Percentiles rank a stretch among this genome's conserved stretches.
Evolutionary conservation across 805 yeast species (phyloP).

Genomic region (Blastobotrys muscicola): DNA sequence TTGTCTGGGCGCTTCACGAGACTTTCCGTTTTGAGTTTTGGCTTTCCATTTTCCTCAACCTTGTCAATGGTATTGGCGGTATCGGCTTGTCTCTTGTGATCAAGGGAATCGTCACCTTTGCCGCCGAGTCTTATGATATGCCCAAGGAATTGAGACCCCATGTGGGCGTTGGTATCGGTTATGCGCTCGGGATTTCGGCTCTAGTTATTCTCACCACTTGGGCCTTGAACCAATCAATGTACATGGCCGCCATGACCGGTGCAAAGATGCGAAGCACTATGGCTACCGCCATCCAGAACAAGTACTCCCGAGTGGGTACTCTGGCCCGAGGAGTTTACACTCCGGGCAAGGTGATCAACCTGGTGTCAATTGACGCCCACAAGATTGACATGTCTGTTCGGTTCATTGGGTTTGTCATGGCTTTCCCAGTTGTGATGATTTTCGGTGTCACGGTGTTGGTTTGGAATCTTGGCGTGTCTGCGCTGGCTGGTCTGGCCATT

Average conservation of each 20-base stretch:
- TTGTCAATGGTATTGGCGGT: constrained; percentile 23
- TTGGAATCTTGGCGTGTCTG: constrained; percentile 60
- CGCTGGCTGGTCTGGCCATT: constrained; percentile 62
- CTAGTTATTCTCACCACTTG: constrained; percentile 44
- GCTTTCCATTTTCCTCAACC: constrained; percentile 22
- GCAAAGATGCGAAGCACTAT: constrained; percentile 61
- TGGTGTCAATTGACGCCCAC: constrained; percentile 74
- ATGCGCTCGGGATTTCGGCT: constrained; percentile 56
- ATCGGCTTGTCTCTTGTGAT: constrained; percentile 54
- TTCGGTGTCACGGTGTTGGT: constrained; percentile 57
- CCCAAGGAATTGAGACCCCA: constrained; percentile 6
- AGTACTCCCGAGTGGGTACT: constrained; percentile 53
- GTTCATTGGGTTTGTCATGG: constrained; percentile 53
- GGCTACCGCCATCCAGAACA: constrained; percentile 60
- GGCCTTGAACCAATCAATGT: constrained; percentile 53
- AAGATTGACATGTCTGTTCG: constrained; percentile 71
- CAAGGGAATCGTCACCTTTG: constrained; percentile 54
- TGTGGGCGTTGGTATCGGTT: constrained; percentile 58
- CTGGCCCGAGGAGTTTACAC: constrained; percentile 52
- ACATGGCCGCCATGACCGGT: constrained; percentile 52
- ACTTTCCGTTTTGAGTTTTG: constrained; percentile 28
- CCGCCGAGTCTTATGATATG: constrained; percentile 32
- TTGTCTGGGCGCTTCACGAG: constrained; percentile 27
- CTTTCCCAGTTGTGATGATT: constrained; percentile 55
- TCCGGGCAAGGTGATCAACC: constrained; percentile 60